Percentiles rank a stretch among this genome's conserved stretches.
These are phyloP conservation scores for Arthroderma sp. DNA, from an alignment of 2,329 filamentous ascomycete species.

Conservation along the genomic window DNA sequence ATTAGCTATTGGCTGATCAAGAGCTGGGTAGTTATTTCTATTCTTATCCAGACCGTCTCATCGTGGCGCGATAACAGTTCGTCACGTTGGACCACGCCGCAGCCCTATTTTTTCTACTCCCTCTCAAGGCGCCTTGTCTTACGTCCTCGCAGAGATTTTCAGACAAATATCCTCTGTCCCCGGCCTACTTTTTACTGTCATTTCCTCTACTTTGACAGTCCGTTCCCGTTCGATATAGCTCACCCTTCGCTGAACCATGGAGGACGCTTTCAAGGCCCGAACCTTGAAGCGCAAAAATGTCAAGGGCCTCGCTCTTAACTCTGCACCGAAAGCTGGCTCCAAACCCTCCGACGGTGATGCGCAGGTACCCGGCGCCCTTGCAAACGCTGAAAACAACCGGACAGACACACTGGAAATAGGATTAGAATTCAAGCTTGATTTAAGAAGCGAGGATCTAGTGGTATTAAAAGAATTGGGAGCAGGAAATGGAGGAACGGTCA, in stretches of 20 bases:
- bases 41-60: too few relatives aligned
- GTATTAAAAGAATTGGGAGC: conserved; percentile 88
- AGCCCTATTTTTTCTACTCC: too few relatives aligned
- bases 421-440: conserved; percentile 87
- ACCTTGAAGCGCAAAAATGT: conserved; percentile 99
- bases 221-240: conserved; percentile 11
- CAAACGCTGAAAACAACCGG: conserved; percentile 45
- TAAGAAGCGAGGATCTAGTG: conserved; percentile 82
- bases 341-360: conserved; percentile 60
- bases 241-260: conserved; percentile 28
- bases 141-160: too few relatives aligned
- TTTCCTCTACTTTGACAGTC: background rate
- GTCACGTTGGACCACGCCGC: too few relatives aligned
- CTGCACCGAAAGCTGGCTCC: conserved; percentile 54
- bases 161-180: too few relatives aligned
- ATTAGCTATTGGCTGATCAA: too few relatives aligned
- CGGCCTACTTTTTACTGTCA: too few relatives aligned
- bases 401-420: conserved; percentile 81
- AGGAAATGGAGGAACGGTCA: conserved; percentile 94
- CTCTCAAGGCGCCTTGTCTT: too few relatives aligned
- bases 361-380: conserved; percentile 46
- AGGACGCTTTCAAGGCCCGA: conserved; percentile 49
- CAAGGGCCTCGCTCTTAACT: conserved; percentile 82
- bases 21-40: too few relatives aligned
- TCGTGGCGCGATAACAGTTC: too few relatives aligned